phyloP scores from a whole-genome alignment of 495 filamentous ascomycete genomes.

The Xylaria telfairii region DNA sequence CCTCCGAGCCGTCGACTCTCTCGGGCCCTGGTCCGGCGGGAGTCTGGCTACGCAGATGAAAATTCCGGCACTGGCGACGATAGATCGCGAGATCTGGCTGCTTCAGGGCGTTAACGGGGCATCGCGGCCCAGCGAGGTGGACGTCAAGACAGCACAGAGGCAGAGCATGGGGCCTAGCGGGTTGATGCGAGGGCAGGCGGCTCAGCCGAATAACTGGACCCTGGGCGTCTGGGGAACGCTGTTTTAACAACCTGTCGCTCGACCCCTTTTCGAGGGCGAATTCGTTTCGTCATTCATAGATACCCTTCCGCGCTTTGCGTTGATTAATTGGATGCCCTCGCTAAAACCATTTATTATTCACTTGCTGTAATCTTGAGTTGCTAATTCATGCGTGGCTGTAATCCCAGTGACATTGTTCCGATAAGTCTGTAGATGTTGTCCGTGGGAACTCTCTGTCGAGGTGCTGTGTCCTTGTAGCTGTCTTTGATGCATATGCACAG shows the following conservation, averaged over 20 bases:
- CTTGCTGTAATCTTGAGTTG: neutral
- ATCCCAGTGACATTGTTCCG: too few relatives aligned
- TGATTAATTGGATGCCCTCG: slow-evolving; percentile 6
- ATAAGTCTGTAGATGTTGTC: too few relatives aligned
- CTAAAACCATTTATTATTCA: neutral
- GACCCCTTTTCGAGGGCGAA: neutral
- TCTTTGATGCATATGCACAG: too few relatives aligned
- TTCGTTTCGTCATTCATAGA: slow-evolving; percentile 29
- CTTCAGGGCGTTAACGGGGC: slow-evolving; percentile 78
- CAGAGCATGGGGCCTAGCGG: slow-evolving; percentile 67
- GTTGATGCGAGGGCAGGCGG: slow-evolving; percentile 52
- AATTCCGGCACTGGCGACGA: slow-evolving; percentile 76
- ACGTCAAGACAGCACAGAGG: slow-evolving; percentile 59
- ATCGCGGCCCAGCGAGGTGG: slow-evolving; percentile 65
- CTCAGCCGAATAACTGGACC: slow-evolving; percentile 75
- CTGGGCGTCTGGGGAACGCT: slow-evolving; percentile 74
- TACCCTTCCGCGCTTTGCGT: slow-evolving; percentile 27
- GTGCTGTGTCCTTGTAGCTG: too few relatives aligned
- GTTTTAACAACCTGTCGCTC: slow-evolving; percentile 25
- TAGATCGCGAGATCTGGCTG: slow-evolving; percentile 85
- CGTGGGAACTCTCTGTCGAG: too few relatives aligned
- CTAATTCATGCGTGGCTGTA: neutral
- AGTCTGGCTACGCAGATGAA: slow-evolving; percentile 82
- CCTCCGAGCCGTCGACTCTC: slow-evolving; percentile 77
- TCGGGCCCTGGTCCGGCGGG: slow-evolving; percentile 89